Evolutionary conservation across 257 asterid species (phyloP).

Genomic region (Rauvolfia tetraphylla): DNA sequence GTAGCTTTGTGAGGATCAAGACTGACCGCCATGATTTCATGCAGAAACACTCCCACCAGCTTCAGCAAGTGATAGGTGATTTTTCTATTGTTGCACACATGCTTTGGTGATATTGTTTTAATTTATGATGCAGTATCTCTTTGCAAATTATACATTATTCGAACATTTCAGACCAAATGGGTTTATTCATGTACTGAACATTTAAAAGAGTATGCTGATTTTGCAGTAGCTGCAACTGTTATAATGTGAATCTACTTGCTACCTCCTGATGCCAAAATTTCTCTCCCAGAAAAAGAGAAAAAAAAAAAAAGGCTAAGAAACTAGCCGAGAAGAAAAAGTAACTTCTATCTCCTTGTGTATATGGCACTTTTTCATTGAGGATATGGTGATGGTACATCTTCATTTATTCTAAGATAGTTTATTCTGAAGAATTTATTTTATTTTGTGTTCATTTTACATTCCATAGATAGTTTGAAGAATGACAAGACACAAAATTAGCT

Average conservation of each 20-base stretch:
- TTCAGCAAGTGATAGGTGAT: constrained; percentile 78
- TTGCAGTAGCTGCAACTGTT: not conserved
- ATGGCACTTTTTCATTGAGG: not conserved
- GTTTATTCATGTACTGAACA: not conserved
- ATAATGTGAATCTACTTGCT: not conserved
- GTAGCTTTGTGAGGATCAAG: constrained; percentile 85
- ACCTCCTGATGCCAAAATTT: not conserved
- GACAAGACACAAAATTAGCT: not conserved
- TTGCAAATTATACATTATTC: not conserved
- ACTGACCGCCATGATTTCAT: constrained; percentile 68
- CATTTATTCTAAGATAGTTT: not conserved
- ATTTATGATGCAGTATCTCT: not conserved
- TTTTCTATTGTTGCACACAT: constrained; percentile 15
- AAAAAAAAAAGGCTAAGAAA: not conserved
- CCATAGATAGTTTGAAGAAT: not conserved
- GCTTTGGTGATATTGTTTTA: not conserved
- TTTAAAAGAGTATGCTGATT: not conserved
- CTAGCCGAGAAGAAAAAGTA: not conserved
- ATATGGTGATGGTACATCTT: not conserved
- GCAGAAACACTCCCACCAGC: constrained; percentile 74
- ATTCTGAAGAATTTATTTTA: not conserved
- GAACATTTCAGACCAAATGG: not conserved
- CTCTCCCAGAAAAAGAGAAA: not conserved
- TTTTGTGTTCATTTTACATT: constrained; percentile 4
- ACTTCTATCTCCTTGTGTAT: not conserved